Percentiles rank a stretch among this genome's conserved stretches.
These are phyloP conservation scores for Exobasidium cylindrosporum DNA, from an alignment of 1,284 basidiomycete genomes.

Conservation along the genomic window DNA sequence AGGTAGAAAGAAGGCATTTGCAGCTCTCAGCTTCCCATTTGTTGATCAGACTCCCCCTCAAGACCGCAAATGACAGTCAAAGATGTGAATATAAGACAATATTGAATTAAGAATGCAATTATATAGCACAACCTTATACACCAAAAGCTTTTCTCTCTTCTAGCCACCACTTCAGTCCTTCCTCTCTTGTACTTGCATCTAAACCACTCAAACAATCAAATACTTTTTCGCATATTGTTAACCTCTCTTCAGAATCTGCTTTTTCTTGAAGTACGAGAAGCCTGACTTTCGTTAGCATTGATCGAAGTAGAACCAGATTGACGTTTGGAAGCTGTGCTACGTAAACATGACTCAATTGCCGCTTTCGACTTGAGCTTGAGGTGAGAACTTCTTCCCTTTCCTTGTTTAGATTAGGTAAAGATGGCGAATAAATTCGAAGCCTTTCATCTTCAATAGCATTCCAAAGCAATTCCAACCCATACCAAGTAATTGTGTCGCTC, in stretches of 20 bases:
- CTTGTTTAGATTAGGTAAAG: not conserved
- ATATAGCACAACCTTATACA: conserved; percentile 20
- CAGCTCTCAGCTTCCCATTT: conserved; percentile 16
- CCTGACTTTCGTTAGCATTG: conserved; percentile 36
- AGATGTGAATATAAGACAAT: not conserved
- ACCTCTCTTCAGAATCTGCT: conserved; percentile 12
- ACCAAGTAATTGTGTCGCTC: conserved; percentile 48
- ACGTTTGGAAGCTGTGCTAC: conserved; percentile 41
- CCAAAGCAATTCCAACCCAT: conserved; percentile 36
- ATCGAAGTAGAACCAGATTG: conserved; percentile 49
- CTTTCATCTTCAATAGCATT: conserved; percentile 29
- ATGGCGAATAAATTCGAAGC: not conserved
- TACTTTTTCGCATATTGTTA: conserved; percentile 32
- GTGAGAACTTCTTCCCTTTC: not conserved
- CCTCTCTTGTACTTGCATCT: conserved; percentile 47
- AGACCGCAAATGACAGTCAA: conserved; percentile 6
- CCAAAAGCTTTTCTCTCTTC: conserved; percentile 38
- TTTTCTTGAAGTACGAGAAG: conserved; percentile 23
- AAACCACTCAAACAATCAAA: conserved; percentile 42
- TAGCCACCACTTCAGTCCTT: conserved; percentile 52
- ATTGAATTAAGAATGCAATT: not conserved
- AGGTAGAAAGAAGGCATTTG: conserved; percentile 22
- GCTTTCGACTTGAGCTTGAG: not conserved
- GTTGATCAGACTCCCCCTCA: conserved; percentile 19
- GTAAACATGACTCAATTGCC: not conserved